Conservation (phyloP, 441 rosid genomes). For the Brassica balearica region DNA sequence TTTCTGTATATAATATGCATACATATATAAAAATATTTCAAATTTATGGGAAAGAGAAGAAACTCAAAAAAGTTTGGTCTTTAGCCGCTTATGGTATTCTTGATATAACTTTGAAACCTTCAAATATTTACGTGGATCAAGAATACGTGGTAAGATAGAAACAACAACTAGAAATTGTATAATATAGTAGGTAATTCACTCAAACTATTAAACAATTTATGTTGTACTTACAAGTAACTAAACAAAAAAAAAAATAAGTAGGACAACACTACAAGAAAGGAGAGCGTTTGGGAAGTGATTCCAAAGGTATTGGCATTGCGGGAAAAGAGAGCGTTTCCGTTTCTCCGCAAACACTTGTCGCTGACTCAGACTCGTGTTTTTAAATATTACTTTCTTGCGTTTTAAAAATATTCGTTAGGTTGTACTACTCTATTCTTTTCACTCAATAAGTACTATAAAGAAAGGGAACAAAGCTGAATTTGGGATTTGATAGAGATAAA, state of each 20-base stretch:
- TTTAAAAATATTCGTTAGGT: neutral
- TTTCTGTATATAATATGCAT: slow-evolving; percentile 11
- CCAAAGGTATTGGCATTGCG: slow-evolving; percentile 44
- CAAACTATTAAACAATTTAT: neutral
- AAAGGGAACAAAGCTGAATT: slow-evolving; percentile 25
- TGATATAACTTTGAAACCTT: slow-evolving; percentile 12
- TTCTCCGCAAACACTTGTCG: slow-evolving; percentile 83
- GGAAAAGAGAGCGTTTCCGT: slow-evolving; percentile 73
- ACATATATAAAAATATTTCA: slow-evolving; percentile 7
- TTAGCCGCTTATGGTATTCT: slow-evolving; percentile 23
- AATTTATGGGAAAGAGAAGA: slow-evolving; percentile 17
- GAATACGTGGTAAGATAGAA: slow-evolving; percentile 4
- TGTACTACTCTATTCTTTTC: neutral
- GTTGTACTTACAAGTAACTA: neutral
- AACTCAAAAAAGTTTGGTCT: slow-evolving; percentile 2
- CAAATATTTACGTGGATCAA: neutral
- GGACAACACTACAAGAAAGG: slow-evolving; percentile 12
- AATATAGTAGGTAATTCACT: neutral
- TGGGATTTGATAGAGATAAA: slow-evolving; percentile 22
- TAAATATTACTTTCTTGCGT: slow-evolving; percentile 21
- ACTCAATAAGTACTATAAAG: slow-evolving; percentile 11
- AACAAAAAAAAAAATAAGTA: neutral
- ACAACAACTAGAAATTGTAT: neutral
- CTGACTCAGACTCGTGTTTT: slow-evolving; percentile 48
- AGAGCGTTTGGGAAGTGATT: slow-evolving; percentile 36